Percentiles rank a stretch among this genome's conserved stretches.
phyloP scores from a whole-genome alignment of 2,329 filamentous ascomycete species.

The Xylaria multiplex region DNA sequence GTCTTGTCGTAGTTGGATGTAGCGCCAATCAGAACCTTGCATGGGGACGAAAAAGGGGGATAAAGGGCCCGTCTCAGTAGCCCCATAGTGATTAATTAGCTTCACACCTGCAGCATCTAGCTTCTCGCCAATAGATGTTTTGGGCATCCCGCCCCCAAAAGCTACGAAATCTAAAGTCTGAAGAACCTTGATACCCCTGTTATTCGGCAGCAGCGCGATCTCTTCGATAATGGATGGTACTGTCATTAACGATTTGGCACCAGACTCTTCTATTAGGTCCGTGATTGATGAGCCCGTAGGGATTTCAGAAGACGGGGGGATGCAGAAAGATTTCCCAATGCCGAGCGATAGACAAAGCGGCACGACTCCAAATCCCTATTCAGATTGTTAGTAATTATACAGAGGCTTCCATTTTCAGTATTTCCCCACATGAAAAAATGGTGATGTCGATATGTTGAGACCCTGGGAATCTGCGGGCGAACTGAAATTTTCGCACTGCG shows the following conservation, averaged over 20 bases:
- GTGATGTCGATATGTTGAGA: conserved; percentile 48
- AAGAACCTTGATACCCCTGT: background rate
- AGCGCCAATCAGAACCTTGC: conserved; percentile 3
- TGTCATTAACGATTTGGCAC: conserved; percentile 5
- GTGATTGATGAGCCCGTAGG: conserved; percentile 6
- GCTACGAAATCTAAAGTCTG: conserved; percentile 5
- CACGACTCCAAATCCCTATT: conserved; percentile 47
- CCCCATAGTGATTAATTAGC: background rate
- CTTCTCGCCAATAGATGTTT: background rate
- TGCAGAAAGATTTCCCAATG: conserved; percentile 10
- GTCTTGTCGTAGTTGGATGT: conserved; percentile 2
- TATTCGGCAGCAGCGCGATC: background rate
- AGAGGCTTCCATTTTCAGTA: too few relatives aligned
- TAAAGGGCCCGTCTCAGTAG: conserved; percentile 1
- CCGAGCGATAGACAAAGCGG: conserved; percentile 41
- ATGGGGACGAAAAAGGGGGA: background rate
- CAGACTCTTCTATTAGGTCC: background rate
- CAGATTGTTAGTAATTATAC: background rate
- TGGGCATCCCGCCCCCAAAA: background rate
- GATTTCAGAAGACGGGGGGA: background rate
- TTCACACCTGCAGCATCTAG: background rate
- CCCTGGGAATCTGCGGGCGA: conserved; percentile 35
- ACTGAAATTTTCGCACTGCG: too few relatives aligned
- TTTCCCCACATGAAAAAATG: conserved; percentile 44
- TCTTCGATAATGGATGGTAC: conserved; percentile 19